Percentiles rank a stretch among this genome's conserved stretches.
Conservation (phyloP, 2,329 filamentous ascomycete species). For the Xylariaceae sp. region DNA sequence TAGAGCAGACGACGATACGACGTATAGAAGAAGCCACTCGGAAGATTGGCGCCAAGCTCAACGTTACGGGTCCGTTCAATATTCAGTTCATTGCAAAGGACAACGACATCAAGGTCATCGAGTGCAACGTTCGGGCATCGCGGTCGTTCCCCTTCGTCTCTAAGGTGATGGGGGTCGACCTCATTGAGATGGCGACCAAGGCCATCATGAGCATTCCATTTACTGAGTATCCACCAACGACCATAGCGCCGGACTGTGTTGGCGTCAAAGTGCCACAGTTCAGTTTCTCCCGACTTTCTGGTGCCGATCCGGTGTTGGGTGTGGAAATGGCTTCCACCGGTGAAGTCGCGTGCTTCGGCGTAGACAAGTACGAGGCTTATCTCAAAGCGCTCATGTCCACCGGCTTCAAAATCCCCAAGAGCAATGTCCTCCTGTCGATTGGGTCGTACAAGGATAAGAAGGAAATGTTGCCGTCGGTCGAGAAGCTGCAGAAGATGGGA, state of each 20-base stretch:
- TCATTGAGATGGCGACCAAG: constrained; percentile 98
- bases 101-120: constrained; percentile 99
- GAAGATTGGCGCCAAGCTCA: constrained; percentile 92
- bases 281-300: constrained; percentile 95
- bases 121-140: constrained; percentile 96
- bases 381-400: constrained; percentile 95
- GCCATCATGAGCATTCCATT: constrained; percentile 89
- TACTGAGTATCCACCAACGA: constrained; percentile 76
- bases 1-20: constrained; percentile 83
- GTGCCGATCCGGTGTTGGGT: constrained; percentile 92
- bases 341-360: constrained; percentile 95
- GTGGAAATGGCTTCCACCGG: constrained; percentile 99
- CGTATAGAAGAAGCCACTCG: constrained; percentile 93
- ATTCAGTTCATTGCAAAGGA: constrained; percentile 99
- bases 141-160: constrained; percentile 97
- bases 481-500: constrained; percentile 85
- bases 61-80: constrained; percentile 96
- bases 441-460: constrained; percentile 98
- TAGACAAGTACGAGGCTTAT: constrained; percentile 96
- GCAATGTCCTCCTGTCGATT: constrained; percentile 93
- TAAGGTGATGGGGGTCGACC: constrained; percentile 96
- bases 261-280: constrained; percentile 99
- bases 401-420: constrained; percentile 93
- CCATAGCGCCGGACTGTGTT: constrained; percentile 79
- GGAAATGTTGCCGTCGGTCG: constrained; percentile 91